Evolutionary conservation across 2,329 filamentous ascomycete species (phyloP), one percentile per base, ranked within the genome.

Genomic region (Alternaria dauci): DNA sequence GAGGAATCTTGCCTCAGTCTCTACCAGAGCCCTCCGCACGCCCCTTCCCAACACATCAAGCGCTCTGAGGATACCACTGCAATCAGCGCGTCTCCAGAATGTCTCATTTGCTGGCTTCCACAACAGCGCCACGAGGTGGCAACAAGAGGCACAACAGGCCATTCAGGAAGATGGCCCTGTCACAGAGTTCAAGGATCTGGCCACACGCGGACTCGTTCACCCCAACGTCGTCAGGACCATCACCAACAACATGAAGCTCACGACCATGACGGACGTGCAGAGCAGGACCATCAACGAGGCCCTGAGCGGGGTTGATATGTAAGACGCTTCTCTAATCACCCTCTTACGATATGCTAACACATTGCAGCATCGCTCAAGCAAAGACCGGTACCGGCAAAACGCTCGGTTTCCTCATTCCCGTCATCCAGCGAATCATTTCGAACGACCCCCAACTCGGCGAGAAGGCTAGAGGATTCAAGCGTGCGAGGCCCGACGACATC

Each of bases 361-460:
- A 32, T 43, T 63, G 64, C 71, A 74, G 77, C 55, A 79, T 98
- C 68, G 95, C 94, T 47, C 95, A 98, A 82, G 95, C 95, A 61
- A 97, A 92, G 81, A 99, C 95, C 8, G 95, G 95, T 76, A 98
- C 95, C 4, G 95, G 95, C 76, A 99, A 99, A 82, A 99, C 95
- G 0, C 82, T 98, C 58, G 95, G 92, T 36, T 99, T 98, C 83
- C 85, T 99, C 25, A 81, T 98, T 7, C 95, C 95, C 52, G 83
- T 93, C 8, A 81, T 98, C 53, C 92, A 97, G 77, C 89, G 89
- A 61, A 91, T 97, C 73, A 82, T 96, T 62, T 78, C 80, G 20
- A 80, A 84, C 61, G 87, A 92, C 65, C 87, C 88, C 1, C 78
- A 81, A 0, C 84, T 96, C 34, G 87, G 85, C 53, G 76, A 81